Evolutionary conservation across 805 yeast species (phyloP), one percentile per base, ranked within the genome.

Genomic region (Cyberlindnera maclurae): DNA sequence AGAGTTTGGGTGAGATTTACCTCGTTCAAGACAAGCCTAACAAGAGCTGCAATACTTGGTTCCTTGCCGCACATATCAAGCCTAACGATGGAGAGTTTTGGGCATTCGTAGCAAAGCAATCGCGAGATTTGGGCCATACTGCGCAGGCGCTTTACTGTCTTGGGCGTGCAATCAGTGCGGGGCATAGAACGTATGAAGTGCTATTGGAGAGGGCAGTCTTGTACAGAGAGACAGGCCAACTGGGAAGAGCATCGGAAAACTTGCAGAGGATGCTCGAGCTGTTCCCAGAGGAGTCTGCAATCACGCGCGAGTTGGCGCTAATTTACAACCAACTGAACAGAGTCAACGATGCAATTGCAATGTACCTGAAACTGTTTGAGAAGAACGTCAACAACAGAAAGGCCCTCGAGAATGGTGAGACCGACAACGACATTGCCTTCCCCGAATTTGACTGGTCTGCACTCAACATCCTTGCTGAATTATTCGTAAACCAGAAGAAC

Each of bases 381-480:
- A 70, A 71, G 35, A 84, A 85, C 54, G 70, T 73, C 27, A 59
- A 55, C 12, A 51, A 62, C 35, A 59, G 79, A 51, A 44, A 42
- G n/a, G 45, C 38, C 12, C 27, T 28, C 12, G 36, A 33, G 35
- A 28, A 50, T 15, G 48, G 47, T 1, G 61, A 59, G 4, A 57
- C 56, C 15, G 60, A 57, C 9, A 11, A 15, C 12, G 52, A 44
- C 8, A 46, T 45, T 37, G 43, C 51, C 30, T 68, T 71, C 40
- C 66, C 86, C 1, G 58, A 59, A 16, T 93, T 90, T 57, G 87
- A 78, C 35, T 93, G 95, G 95, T 82, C 95, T 0, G 89, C 85
- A 43, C 67, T 90, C 34, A 90, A 93, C 51, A 85, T 87, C 42
- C 64, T 90, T 31, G 72, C 84, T 8, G 97, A 93, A 51, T 64